Evolutionary conservation across 768 basidiomycete genomes (phyloP).

Genomic region (Kwoniella shandongensis): DNA sequence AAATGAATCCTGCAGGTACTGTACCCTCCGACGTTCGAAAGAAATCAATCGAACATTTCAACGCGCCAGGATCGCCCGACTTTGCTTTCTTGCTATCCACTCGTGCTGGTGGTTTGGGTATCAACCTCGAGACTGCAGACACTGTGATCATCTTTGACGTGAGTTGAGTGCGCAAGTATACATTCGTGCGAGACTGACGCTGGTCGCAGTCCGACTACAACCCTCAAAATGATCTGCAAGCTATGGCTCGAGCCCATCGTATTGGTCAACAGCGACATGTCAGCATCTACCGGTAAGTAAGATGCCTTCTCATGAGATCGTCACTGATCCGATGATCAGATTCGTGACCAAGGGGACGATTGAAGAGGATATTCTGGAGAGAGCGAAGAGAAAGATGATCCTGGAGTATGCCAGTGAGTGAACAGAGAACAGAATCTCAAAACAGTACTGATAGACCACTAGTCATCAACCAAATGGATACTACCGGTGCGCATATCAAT

Average conservation of each 20-base stretch:
- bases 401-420: slow-evolving; percentile 96
- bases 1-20: slow-evolving; percentile 56
- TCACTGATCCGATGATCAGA: slow-evolving; percentile 4
- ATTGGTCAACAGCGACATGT: slow-evolving; percentile 99
- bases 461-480: slow-evolving; percentile 99
- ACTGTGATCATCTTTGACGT: slow-evolving; percentile 96
- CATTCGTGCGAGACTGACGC: background rate
- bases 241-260: slow-evolving; percentile 98
- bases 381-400: slow-evolving; percentile 99
- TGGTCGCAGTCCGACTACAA: slow-evolving; percentile 85
- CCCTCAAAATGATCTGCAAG: slow-evolving; percentile 96
- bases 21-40: slow-evolving; percentile 90
- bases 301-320: slow-evolving; percentile 44
- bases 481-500: slow-evolving; percentile 85
- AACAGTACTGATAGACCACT: too few species aligned
- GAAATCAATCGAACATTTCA: slow-evolving; percentile 96
- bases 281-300: slow-evolving; percentile 70
- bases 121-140: slow-evolving; percentile 97
- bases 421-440: too few species aligned
- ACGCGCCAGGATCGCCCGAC: slow-evolving; percentile 85
- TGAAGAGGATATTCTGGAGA: slow-evolving; percentile 97
- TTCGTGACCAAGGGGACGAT: slow-evolving; percentile 99
- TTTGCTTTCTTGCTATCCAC: slow-evolving; percentile 97
- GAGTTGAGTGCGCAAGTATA: slow-evolving; percentile 7
- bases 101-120: slow-evolving; percentile 93